These are phyloP conservation scores for Gamsiella multidivaricata DNA, from an alignment of 192 early-diverging fungal species.

Conservation along the genomic window DNA sequence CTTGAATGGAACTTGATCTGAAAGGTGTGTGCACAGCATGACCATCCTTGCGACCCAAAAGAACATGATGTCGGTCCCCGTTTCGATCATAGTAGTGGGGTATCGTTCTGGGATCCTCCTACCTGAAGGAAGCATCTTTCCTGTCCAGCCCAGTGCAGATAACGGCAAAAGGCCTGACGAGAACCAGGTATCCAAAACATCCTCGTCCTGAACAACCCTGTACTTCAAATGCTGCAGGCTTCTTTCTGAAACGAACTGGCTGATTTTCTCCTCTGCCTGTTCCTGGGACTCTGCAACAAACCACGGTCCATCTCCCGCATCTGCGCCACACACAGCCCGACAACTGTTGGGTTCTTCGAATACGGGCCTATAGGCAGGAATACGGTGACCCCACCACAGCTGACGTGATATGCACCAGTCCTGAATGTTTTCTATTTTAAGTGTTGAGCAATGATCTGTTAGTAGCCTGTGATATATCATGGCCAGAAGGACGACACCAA, in stretches of 20 bases:
- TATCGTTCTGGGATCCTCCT: constrained; percentile 69
- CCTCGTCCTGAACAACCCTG: constrained; percentile 78
- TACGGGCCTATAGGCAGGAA: constrained; percentile 87
- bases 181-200: constrained; percentile 99
- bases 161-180: constrained; percentile 94
- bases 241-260: constrained; percentile 56
- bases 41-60: constrained; percentile 99
- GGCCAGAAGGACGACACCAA: too few species aligned
- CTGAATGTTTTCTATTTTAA: constrained; percentile 70
- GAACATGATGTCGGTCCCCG: constrained; percentile 97
- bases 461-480: not conserved
- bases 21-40: constrained; percentile 91
- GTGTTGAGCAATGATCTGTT: not conserved
- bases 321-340: not conserved
- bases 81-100: constrained; percentile 88
- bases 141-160: constrained; percentile 68
- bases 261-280: constrained; percentile 69
- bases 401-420: constrained; percentile 99
- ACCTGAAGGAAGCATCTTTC: constrained; percentile 27
- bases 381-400: constrained; percentile 98
- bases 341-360: constrained; percentile 49
- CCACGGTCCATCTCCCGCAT: constrained; percentile 68
- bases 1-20: constrained; percentile 84
- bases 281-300: constrained; percentile 68
- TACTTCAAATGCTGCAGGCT: constrained; percentile 47